Evolutionary conservation across 2,329 filamentous ascomycete genomes (phyloP), one percentile per base, ranked within the genome.

Genomic region (Didymella pinodella): DNA sequence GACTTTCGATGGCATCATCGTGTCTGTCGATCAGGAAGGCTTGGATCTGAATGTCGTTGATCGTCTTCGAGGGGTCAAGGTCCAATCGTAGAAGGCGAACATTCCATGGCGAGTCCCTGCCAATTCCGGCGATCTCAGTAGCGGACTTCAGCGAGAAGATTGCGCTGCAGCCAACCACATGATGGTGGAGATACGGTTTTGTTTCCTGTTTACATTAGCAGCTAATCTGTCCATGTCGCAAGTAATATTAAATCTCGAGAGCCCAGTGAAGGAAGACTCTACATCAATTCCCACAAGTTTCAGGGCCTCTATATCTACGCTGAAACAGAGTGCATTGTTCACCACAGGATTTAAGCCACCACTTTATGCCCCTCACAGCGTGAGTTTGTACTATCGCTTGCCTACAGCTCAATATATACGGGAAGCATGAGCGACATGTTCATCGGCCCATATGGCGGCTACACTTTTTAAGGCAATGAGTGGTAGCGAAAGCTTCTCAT

Each of bases 1-100:
- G 36, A 51, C 62, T 14, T 83, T 84, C 51, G 74, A 81, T 61
- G 75, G 80, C 62, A 69, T 84, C 22, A 73, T 83, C 2, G 76
- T 83, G 7, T 74, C 80, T 0, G 77, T 81, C 48, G 76, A 76
- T 29, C 82, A 83, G 58, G 65, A 70, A 2, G 77, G 78, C 0
- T 68, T 84, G 12, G 77, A 84, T 52, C 80, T 80, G 62, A 65
- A 31, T 2, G 61, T 82, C 0, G 59, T 83, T 14, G 66, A 77
- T 4, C 58, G 65, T 38, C 64, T 83, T 14, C 16, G 38, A 16
- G 72, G 63, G 5, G 74, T 77, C 0, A 61, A 70, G 29, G 69
- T 83, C 5, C 12, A 74, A 80, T 16, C 31, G 46, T 25, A 36
- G 7, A 14, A 20, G 32, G 20, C 46, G 20, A 20, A 34, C 44